These are phyloP conservation scores for Fusarium torreyae DNA, from an alignment of 2,329 filamentous ascomycete species.

Conservation along the genomic window DNA sequence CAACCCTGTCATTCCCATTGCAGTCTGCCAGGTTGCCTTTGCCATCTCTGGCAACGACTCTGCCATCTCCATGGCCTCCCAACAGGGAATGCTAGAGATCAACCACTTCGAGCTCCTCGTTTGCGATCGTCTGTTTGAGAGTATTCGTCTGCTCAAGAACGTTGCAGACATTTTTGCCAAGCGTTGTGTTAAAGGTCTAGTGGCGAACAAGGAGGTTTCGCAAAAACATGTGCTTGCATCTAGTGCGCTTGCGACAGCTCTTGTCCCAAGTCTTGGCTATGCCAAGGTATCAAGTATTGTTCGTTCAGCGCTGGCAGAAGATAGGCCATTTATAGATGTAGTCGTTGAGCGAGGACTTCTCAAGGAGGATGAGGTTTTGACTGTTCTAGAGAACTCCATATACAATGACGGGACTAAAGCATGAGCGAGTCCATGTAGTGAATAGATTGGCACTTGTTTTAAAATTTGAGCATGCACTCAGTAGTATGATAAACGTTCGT, in stretches of 20 bases:
- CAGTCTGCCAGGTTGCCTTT: constrained; percentile 3
- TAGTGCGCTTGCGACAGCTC: constrained; percentile 18
- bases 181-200: constrained; percentile 10
- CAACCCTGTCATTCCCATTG: constrained; percentile 14
- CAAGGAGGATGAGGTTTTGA: constrained; percentile 11
- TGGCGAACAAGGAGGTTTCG: constrained; percentile 11
- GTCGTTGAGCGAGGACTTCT: constrained; percentile 13
- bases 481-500: no score
- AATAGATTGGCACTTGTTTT: no score
- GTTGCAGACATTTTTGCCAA: constrained; percentile 5
- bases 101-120: constrained; percentile 14
- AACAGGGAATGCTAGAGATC: constrained; percentile 15
- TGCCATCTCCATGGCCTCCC: constrained; percentile 9
- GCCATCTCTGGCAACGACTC: constrained; percentile 12
- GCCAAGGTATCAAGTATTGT: constrained; percentile 17
- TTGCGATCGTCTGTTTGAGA: constrained; percentile 7
- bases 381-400: constrained; percentile 5
- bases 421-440: no score
- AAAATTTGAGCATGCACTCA: no score
- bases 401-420: not conserved
- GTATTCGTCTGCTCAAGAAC: constrained; percentile 1
- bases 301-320: constrained; percentile 3
- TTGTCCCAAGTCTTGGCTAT: constrained; percentile 10
- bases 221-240: constrained; percentile 11
- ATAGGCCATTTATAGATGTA: constrained; percentile 4